Base-by-base conservation (phyloP, 345 rosid genomes). In the Salix suchowensis region DNA sequence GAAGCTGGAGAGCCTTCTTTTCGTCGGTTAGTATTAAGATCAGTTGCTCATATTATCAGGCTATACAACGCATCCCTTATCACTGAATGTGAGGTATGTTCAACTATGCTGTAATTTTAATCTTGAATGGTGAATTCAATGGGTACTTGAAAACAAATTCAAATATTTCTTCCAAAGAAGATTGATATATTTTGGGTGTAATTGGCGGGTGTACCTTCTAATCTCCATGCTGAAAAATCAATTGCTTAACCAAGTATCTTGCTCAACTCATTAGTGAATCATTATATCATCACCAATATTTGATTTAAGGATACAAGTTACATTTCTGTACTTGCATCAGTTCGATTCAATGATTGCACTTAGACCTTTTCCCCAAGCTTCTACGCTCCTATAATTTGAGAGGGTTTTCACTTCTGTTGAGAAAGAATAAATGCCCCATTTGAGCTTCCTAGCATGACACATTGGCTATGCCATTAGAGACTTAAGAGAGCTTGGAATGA, bases 1-100 rank as follows among this genome's bases (percentile, higher is more conserved):
- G 99, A 96, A 83, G 84, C 85, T 74, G 98, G 96, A 72, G 99
- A 96, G 86, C 99, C 99, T 74, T 90, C 93, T 83, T 86, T 92
- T 81, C 92, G 98, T 64, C 98, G 99, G 67, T 84, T 96, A 86
- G 98, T 96, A 79, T 87, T 96, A 90, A 94, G 97, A 28, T 96
- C 98, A 66, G 97, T 96, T 88, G 91, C 95, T 81, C 98, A 96
- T 84, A 86, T 93, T 74, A 96, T 96, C 80, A 88, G 96, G 80
- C 94, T 87, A 42, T 93, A 93, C 81, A 92, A 98, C 84, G 85
- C 99, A 48, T 91, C 97, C 55, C 95, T 96, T 81, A 80, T 96
- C 60, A 96, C 99, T 67, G 99, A 96, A 85, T 88, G 89, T 70
- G 99, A 96, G 97, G 98, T 91, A 89, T 80, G 82, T 44, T 72